Evolutionary conservation across 2,329 filamentous ascomycete species (phyloP).

Genomic region (Knufia fluminis): DNA sequence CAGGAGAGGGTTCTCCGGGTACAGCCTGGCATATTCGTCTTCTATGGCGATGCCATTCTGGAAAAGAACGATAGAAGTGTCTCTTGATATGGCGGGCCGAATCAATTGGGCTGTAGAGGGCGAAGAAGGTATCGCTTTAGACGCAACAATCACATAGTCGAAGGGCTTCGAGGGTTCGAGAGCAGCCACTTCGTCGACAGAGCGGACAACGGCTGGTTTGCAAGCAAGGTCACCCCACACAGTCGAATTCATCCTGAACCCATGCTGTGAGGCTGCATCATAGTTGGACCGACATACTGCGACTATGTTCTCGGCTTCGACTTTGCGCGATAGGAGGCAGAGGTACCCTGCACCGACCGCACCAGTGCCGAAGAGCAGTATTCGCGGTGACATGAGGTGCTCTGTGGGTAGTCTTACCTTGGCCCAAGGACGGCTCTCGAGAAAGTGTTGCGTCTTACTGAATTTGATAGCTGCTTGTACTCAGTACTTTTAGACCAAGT

Average conservation of each 20-base stretch:
- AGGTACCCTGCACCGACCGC: conserved; percentile 27
- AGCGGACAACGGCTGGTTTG: conserved; percentile 20
- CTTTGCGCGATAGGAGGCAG: conserved; percentile 25
- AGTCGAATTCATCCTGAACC: conserved; percentile 25
- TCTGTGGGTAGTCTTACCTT: neutral
- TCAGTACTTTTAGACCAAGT: no score
- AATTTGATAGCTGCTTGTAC: no score
- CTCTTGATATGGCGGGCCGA: conserved; percentile 29
- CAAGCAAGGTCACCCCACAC: conserved; percentile 23
- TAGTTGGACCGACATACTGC: conserved; percentile 30
- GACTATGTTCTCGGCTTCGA: conserved; percentile 22
- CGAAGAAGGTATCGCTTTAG: conserved; percentile 37
- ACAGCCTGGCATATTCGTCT: conserved; percentile 41
- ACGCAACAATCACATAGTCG: conserved; percentile 41
- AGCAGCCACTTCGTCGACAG: conserved; percentile 19
- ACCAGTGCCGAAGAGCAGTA: conserved; percentile 28
- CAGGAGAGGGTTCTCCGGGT: conserved; percentile 45
- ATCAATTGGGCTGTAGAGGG: conserved; percentile 30
- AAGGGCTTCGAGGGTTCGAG: conserved; percentile 24
- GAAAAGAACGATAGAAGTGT: conserved; percentile 48
- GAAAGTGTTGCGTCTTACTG: no score
- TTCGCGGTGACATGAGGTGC: conserved; percentile 19
- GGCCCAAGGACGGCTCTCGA: no score
- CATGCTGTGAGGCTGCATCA: conserved; percentile 20
- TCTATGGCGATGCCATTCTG: conserved; percentile 57